Conservation (phyloP, 2,329 filamentous ascomycete species). For the Venturia oleaginea region DNA sequence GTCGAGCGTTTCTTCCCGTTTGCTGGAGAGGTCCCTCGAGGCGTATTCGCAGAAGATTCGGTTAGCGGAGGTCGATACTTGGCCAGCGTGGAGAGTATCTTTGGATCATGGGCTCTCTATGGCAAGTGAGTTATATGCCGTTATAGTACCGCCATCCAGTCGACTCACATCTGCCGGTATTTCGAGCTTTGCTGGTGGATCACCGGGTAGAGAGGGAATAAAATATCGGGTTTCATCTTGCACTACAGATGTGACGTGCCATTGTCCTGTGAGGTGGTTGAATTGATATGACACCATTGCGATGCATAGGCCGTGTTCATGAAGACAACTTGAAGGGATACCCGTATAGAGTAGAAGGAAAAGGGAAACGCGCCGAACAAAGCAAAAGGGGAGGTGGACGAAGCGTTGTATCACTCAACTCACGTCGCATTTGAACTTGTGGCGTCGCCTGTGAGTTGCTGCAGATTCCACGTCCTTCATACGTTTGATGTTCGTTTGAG, state of each 20-base stretch:
- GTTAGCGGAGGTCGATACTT: conserved; percentile 9
- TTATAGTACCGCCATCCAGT: not conserved
- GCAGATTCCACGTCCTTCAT: not conserved
- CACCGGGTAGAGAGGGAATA: conserved; percentile 6
- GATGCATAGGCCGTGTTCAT: not conserved
- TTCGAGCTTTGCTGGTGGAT: conserved; percentile 4
- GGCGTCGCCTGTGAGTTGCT: not conserved
- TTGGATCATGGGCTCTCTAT: conserved; percentile 11
- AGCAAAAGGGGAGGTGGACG: not conserved
- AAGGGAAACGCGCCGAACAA: not conserved
- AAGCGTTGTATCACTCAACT: not conserved
- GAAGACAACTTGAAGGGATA: not conserved
- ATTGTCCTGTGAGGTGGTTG: conserved; percentile 9
- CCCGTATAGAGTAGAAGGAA: not conserved
- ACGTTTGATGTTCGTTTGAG: no score
- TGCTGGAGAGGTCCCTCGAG: not conserved
- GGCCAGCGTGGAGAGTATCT: conserved; percentile 4
- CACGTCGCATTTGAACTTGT: not conserved
- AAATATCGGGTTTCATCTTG: not conserved
- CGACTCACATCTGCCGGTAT: conserved; percentile 9
- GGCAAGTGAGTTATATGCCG: not conserved
- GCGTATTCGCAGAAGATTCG: conserved; percentile 1
- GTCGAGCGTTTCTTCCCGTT: conserved; percentile 7
- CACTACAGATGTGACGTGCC: not conserved
- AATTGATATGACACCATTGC: conserved; percentile 6